Evolutionary conservation across 176 grass and related monocot species (phyloP), one percentile per base, ranked within the genome.

Genomic region (Metroxylon sagu): DNA sequence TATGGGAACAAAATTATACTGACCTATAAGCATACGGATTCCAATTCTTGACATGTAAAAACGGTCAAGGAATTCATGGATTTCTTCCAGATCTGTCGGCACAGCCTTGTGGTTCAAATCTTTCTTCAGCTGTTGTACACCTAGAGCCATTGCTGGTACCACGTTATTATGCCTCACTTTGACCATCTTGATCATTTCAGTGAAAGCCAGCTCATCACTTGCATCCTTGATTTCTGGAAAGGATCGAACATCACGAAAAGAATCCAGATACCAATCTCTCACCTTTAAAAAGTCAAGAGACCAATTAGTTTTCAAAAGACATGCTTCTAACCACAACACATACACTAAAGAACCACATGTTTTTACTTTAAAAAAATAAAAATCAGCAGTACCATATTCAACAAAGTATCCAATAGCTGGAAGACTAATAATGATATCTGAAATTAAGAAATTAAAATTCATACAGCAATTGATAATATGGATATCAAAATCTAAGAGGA

Each of bases 11-110:
- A 49, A 52, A 25, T 65, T 66, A 57, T 29, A 26, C 74, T 70
- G 65, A 95, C 90, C 90, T 95, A 95, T 95, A 26, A 95, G 83
- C 90, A 90, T 90, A 50, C 86, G 90, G 53, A 95, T 90, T 18
- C 83, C 90, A 71, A 95, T 95, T 54, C 90, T 89, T 6, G 90
- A 87, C 70, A 95, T 62, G 83, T 95, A 95, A 69, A 95, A 95
- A 3, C 90, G 83, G 62, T 95, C 90, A 19, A 95, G 86, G 65
- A 95, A 95, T 61, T 53, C 49, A 52, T 95, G 69, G n/a, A 90
- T 87, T 70, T 90, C 90, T 2, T 90, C 68, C 19, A 90, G 71
- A 53, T 69, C 80, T 68, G 43, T 51, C 15, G 83, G 78, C 19
- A 71, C 43, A 26, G 71, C 80, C 67, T 68, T 86, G 61, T 60